Evolutionary conservation across 352 stramenopile genomes (phyloP), one percentile per base, ranked within the genome.

Genomic region (Phytophthora cryptogea): DNA sequence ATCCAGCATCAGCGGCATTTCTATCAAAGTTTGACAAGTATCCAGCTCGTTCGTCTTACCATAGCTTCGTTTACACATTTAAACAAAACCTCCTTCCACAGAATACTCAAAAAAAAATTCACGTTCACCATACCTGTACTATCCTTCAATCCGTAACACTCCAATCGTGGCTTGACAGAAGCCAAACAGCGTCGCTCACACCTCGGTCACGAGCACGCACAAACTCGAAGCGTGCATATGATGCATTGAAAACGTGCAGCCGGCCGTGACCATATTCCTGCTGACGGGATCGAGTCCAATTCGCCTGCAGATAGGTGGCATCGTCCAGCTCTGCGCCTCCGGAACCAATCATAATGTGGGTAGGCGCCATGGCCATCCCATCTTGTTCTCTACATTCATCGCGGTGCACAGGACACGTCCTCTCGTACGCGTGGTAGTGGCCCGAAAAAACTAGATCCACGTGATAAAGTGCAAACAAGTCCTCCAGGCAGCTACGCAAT

Each of bases 351-450:
- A 78, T 78, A 53, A 85, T 72, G 53, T 88, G 76, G 14, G 69
- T 70, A 0, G 75, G 64, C 3, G 72, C 75, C 10, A 70, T 44
- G 26, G 66, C 72, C 17, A 4, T 26, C 16, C 47, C 46, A 16
- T 54, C 31, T 33, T 32, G 47, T 31, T 72, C 57, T 32, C 60
- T 36, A 47, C 68, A 80, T 17, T 58, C 37, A 10, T 56, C 60
- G 8, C 72, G 52, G 33, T 74, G 79, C 16, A 88, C 76, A 0
- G 74, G 63, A 33, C 72, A 84, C 3, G 78, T 85, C 49, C 74
- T 67, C 54, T 85, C 78, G 55, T 88, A 88, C n/a, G 72, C 63
- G 17, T 86, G 78, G n/a, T 78, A 73, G 31, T 88, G 78, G 4
- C 76, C 76, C 1, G 74, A 75, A 31, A 86, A 86, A 10, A 86